Base-by-base conservation (phyloP, 495 filamentous ascomycete species). In the Annulohypoxylon moriforme region DNA sequence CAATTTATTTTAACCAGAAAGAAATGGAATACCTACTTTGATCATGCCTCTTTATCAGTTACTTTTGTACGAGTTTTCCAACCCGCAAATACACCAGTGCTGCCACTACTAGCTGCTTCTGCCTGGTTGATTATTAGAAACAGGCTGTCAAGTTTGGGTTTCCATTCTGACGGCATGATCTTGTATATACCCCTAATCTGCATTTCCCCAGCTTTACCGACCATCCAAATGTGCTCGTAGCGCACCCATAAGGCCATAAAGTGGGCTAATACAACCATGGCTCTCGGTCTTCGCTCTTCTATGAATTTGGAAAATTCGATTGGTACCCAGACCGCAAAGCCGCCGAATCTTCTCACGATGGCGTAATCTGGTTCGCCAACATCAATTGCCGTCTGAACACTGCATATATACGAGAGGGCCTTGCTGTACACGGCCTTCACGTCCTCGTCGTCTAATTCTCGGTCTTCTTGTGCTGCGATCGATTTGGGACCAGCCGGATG, bases 171-270 rank as follows among this genome's bases (percentile, higher is more conserved):
- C 4, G 79, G 80, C 22, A 84, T 57, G 18, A 76, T 72, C 44
- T 78, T 79, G 44, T 82, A 73, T 22, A 84, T 80, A 14, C 79
- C 81, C 58, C 72, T 71, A n/a, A 83, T 73, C 60, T 84, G 80
- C 65, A 76, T 55, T 60, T 76, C 77, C 8, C 81, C 81, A 31
- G 80, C 80, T n/a, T 72, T 67, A 13, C 72, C 75, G 16, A 84
- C 70, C 73, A 80, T 77, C 80, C 82, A 84, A 2, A 81, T 60
- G 66, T 79, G 62, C 1, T 82, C 78, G 33, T 69, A 71, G 8
- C 57, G 69, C 1, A 80, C 52, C 71, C 72, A 77, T 18, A 82
- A 33, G 2, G 80, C 68, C 74, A 83, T 82, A 49, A 81, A 76
- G 53, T 80, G 74, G 16, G 78, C 82, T 22, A 84, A n/a, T 14